Base-by-base conservation (phyloP, 1,284 basidiomycete species). In the Kalmanozyma brasiliensis region DNA sequence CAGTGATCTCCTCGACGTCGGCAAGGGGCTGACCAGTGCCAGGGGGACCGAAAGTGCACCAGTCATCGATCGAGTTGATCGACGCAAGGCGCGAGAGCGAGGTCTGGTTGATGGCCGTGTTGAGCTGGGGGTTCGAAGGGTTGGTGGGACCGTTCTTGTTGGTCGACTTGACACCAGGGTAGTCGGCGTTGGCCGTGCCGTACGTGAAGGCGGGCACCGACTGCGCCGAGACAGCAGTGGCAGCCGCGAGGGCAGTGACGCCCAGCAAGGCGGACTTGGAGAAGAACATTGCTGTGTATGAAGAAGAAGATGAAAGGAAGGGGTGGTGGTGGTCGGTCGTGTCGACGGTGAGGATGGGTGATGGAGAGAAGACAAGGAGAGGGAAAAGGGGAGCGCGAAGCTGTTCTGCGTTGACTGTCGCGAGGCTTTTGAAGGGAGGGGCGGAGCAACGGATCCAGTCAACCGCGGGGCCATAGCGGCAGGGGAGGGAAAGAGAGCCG, bases 1-100 rank as follows among this genome's bases (percentile, higher is more conserved):
- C 88, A 66, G 87, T 88, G 77, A 88, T 84, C 34, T 85, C 87
- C 81, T 91, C 90, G 4, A 86, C 86, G 68, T 89, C 85, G 22
- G 86, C 89, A 52, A 91, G 87, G n/a, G 84, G 83, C 29, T 79
- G 51, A n/a, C 81, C 84, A 10, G 80, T 62, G 24, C 82, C 80
- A 84, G 80, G 84, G 3, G 80, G 76, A 19, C 72, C 77, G 38
- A 80, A 82, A n/a, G 77, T 82, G 67, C 80, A 82, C 79, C 79
- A 82, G 66, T 81, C 80, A 34, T 80, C 77, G 47, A 80, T 49
- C 38, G 63, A 67, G 75, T 81, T 81, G 65, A 81, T 59, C 17
- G 79, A 70, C 17, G 73, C 76, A 20, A 81, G 74, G 51, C 79
- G 79, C 34, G 79, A 61, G 24, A 52, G 34, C 26, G 77, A 79